Evolutionary conservation across 257 asterid genomes (phyloP).

Genomic region (Przewalskia tangutica): DNA sequence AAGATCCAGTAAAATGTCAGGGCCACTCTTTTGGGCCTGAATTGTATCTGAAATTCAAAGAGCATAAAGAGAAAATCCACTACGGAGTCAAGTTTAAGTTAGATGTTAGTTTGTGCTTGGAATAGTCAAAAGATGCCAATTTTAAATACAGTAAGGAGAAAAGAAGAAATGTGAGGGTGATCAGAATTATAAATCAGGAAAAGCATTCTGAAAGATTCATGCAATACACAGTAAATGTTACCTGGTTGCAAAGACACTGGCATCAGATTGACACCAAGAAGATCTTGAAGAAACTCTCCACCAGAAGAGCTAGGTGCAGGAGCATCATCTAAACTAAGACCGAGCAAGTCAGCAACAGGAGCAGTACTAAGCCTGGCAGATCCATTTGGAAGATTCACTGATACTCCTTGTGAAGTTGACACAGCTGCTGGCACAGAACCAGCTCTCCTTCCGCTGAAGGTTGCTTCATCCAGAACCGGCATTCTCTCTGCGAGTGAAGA

Average conservation of each 20-base stretch:
- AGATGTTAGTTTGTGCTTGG: neutral
- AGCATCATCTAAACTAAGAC: constrained; percentile 62
- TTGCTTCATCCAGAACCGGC: constrained; percentile 97
- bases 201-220: neutral
- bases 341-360: constrained; percentile 81
- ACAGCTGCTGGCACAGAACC: constrained; percentile 64
- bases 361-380: constrained; percentile 51
- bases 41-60: constrained; percentile 40
- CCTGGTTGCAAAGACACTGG: constrained; percentile 54
- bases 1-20: constrained; percentile 74
- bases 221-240: constrained; percentile 11
- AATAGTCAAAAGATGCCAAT: neutral
- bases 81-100: neutral
- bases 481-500: constrained; percentile 81
- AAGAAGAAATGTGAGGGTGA: neutral
- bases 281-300: constrained; percentile 84
- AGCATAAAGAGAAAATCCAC: neutral
- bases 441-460: constrained; percentile 75
- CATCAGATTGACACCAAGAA: constrained; percentile 70
- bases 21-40: constrained; percentile 50
- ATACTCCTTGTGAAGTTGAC: constrained; percentile 69
- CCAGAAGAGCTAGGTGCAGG: constrained; percentile 67
- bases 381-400: constrained; percentile 75
- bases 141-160: neutral
- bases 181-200: neutral